Base-by-base conservation (phyloP, 257 asterid species). In the Parsonsia alboflavescens region DNA sequence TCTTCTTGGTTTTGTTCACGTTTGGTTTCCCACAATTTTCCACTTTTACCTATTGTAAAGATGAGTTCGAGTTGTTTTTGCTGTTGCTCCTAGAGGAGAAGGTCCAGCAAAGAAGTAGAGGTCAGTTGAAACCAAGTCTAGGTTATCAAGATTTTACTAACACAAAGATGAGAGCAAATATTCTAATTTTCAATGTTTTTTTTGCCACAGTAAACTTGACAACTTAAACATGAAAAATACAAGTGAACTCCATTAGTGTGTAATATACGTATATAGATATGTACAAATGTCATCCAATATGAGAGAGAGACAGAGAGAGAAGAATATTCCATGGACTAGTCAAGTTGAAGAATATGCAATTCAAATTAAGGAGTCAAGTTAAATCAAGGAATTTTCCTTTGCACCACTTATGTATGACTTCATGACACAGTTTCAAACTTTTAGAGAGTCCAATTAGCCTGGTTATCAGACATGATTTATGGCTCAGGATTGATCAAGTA, bases 51-150 rank as follows among this genome's bases (percentile, higher is more conserved):
- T 10, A 85, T 83, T 59, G 87, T 85, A 65, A 90, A 90, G 76
- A 91, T 88, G 79, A 88, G 90, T 72, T 91, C 88, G 0, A 91
- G 88, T 73, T 89, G 96, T 80, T 91, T 91, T 63, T 90, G 90
- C 66, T 90, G 97, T 71, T 91, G 97, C 72, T 91, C 97, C 96
- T 91, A 52, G 79, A 79, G 52, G 73, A 73, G 44, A 72, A 70
- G 73, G 73, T 33, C 36, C 76, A 66, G 76, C 41, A 52, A 59
- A 42, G 13, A 15, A 54, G 49, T 50, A 16, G 70, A 36, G 39
- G 68, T 64, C 64, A 41, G 58, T 57, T 76, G 56, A 66, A 24
- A 16, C 0, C 50, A 59, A 61, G 36, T 22, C 17, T 24, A 10
- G 36, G 11, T 22, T 48, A 57, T 2, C 36, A 57, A 22, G 30